Percentiles rank a stretch among this genome's conserved stretches.
phyloP scores from a whole-genome alignment of 73 alveolate genomes.

The Paramecium bursaria region DNA sequence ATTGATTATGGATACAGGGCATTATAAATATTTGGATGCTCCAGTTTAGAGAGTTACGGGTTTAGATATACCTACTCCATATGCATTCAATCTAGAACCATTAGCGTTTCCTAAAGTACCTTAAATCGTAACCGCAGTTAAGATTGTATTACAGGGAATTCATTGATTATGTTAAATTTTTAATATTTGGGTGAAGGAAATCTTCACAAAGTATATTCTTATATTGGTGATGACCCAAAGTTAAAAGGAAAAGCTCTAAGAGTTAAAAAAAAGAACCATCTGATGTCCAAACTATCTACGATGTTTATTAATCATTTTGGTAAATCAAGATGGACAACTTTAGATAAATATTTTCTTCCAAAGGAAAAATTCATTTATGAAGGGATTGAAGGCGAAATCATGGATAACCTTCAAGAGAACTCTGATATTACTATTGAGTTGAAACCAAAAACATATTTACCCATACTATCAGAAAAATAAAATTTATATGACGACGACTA shows the following conservation, averaged over 20 bases:
- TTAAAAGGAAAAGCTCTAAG: conserved; percentile 12
- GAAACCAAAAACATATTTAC: conserved; percentile 55
- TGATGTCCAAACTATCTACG: background rate
- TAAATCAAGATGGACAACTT: conserved; percentile 40
- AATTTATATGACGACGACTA: background rate
- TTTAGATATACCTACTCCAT: conserved; percentile 92
- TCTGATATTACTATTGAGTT: conserved; percentile 39
- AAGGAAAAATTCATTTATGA: background rate
- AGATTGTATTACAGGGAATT: conserved; percentile 58
- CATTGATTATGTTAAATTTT: conserved; percentile 2
- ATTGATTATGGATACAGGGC: conserved; percentile 86
- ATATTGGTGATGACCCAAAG: conserved; percentile 24
- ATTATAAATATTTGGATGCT: conserved; percentile 91
- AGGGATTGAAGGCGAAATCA: conserved; percentile 26
- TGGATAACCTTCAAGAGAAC: conserved; percentile 32
- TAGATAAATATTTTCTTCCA: conserved; percentile 23
- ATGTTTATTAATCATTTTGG: background rate
- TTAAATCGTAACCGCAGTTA: conserved; percentile 77
- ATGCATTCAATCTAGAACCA: conserved; percentile 83
- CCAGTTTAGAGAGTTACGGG: conserved; percentile 92
- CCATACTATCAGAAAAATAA: conserved; percentile 32
- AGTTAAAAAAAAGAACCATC: conserved; percentile 2
- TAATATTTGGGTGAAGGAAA: conserved; percentile 4
- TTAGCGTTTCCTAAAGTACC: conserved; percentile 79
- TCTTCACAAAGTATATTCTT: conserved; percentile 21